A percentile compares a stretch with the other conserved stretches of the same genome.
phyloP scores from a whole-genome alignment of 2,329 filamentous ascomycete species.

The Neonectria ditissima region DNA sequence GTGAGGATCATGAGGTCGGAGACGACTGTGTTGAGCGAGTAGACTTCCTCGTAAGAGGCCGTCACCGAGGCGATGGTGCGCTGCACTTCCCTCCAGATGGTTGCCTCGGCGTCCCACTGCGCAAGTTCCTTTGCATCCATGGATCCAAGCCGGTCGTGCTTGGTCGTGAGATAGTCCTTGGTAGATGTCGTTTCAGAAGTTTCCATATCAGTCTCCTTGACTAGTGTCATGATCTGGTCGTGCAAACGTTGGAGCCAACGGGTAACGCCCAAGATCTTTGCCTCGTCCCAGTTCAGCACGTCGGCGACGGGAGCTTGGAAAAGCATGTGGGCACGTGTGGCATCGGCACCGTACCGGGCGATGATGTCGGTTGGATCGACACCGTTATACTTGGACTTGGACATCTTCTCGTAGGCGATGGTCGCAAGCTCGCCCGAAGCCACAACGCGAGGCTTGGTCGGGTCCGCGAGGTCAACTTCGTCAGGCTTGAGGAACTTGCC shows the following conservation, averaged over 20 bases:
- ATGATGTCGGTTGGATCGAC: slow-evolving; percentile 84
- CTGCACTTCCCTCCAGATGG: slow-evolving; percentile 75
- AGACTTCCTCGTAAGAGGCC: slow-evolving; percentile 75
- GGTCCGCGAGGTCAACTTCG: slow-evolving; percentile 75
- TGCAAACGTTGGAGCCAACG: slow-evolving; percentile 81
- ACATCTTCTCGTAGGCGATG: slow-evolving; percentile 90
- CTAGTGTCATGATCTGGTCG: slow-evolving; percentile 61
- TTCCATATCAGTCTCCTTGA: slow-evolving; percentile 17
- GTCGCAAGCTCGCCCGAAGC: slow-evolving; percentile 69
- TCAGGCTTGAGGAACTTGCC: slow-evolving; percentile 82
- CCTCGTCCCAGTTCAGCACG: slow-evolving; percentile 88
- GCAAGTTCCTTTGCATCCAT: slow-evolving; percentile 49
- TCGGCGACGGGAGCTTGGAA: slow-evolving; percentile 89
- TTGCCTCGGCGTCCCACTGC: slow-evolving; percentile 60
- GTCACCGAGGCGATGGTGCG: slow-evolving; percentile 75
- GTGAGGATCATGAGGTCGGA: slow-evolving; percentile 87
- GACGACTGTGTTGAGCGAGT: slow-evolving; percentile 84
- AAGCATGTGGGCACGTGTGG: slow-evolving; percentile 86
- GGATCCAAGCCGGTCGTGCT: slow-evolving; percentile 44
- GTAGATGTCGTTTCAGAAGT: slow-evolving; percentile 32
- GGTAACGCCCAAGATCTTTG: slow-evolving; percentile 83
- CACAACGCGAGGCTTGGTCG: slow-evolving; percentile 69
- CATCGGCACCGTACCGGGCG: slow-evolving; percentile 81
- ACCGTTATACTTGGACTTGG: slow-evolving; percentile 93
- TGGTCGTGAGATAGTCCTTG: slow-evolving; percentile 54